Percentiles rank a stretch among this genome's conserved stretches.
Evolutionary conservation across 176 grass and related monocot species (phyloP).

Genomic region (Phyllostachys edulis): DNA sequence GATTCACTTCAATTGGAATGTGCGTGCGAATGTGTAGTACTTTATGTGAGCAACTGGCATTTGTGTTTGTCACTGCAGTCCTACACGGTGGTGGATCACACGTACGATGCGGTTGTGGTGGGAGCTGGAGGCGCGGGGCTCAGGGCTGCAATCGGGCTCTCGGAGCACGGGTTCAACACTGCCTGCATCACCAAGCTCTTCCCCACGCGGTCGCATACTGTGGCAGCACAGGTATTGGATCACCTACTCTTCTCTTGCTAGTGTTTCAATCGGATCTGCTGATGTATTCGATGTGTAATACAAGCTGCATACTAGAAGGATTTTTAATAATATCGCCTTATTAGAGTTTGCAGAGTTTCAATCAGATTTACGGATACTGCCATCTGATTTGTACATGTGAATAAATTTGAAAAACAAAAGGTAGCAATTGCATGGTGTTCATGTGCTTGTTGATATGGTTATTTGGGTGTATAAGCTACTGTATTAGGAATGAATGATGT

Average conservation of each 20-base stretch:
- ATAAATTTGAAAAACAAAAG: background rate
- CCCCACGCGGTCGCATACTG: constrained; percentile 91
- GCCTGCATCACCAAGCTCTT: constrained; percentile 99
- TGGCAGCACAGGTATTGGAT: constrained; percentile 71
- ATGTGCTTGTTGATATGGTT: background rate
- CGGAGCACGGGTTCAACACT: constrained; percentile 95
- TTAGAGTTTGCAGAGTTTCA: background rate
- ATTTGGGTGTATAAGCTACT: background rate
- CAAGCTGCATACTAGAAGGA: background rate
- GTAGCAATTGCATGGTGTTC: background rate
- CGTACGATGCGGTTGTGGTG: constrained; percentile 91
- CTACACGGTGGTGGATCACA: constrained; percentile 92
- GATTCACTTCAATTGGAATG: background rate
- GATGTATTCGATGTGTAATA: background rate
- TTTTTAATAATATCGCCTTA: background rate
- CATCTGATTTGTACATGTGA: background rate
- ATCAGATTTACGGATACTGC: background rate
- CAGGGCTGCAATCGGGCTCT: constrained; percentile 87
- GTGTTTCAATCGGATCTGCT: background rate
- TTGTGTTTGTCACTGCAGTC: constrained; percentile 33
- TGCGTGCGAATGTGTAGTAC: background rate
- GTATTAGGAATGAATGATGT: background rate
- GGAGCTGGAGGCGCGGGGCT: constrained; percentile 92
- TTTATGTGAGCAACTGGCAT: background rate
- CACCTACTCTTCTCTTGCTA: background rate